phyloP scores from a whole-genome alignment of 2,329 filamentous ascomycete species.

The Coniochaeta pulveracea region DNA sequence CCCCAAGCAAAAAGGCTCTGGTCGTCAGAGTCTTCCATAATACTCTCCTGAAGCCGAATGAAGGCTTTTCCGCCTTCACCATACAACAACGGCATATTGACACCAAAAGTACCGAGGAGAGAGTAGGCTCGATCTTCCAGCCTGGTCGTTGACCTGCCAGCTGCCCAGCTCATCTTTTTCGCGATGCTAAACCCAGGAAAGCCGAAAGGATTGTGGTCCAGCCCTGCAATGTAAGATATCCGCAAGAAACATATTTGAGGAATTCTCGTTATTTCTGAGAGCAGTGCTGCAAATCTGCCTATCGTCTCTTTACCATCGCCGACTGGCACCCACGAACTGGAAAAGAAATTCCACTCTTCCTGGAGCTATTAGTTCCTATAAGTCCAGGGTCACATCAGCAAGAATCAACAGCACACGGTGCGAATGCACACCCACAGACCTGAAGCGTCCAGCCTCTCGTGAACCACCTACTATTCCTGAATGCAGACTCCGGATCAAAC shows the following conservation, averaged over 20 bases:
- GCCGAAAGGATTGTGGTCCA: not conserved
- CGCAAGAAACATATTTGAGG: too few relatives aligned
- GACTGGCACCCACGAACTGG: not conserved
- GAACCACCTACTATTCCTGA: slow-evolving; percentile 1
- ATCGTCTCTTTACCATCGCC: too few relatives aligned
- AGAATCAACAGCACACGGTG: too few relatives aligned
- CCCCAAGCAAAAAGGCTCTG: slow-evolving; percentile 5
- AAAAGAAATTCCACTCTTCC: slow-evolving; percentile 1
- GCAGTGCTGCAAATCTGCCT: too few relatives aligned
- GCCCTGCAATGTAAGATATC: too few relatives aligned
- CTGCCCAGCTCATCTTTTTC: slow-evolving; percentile 14
- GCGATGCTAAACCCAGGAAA: not conserved
- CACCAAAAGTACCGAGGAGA: slow-evolving; percentile 15
- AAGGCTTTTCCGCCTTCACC: slow-evolving; percentile 11
- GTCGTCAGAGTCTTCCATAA: slow-evolving; percentile 5
- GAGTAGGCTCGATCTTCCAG: slow-evolving; percentile 17
- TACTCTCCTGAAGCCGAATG: slow-evolving; percentile 8
- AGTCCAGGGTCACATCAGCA: too few relatives aligned
- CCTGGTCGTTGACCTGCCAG: slow-evolving; percentile 12
- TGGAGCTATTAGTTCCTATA: not conserved
- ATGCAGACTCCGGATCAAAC: not conserved
- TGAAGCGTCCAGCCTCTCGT: slow-evolving; percentile 1
- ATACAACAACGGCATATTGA: slow-evolving; percentile 17
- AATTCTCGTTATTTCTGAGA: too few relatives aligned
- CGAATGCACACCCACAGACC: too few relatives aligned